Evolutionary conservation across 371 early-diverging fungal species (phyloP).

Genomic region (Mucor indicus): DNA sequence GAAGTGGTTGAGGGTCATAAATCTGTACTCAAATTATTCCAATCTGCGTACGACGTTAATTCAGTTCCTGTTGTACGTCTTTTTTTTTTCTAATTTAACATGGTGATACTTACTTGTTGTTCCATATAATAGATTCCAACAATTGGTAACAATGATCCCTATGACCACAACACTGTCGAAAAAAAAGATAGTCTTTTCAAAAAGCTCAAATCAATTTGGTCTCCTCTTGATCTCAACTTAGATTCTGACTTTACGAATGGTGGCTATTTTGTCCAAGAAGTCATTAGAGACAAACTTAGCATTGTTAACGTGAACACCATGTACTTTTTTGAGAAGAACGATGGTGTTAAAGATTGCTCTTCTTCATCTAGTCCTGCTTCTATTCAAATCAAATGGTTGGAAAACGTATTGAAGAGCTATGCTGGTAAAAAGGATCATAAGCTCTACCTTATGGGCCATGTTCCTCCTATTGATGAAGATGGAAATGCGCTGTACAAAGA

Average conservation of each 20-base stretch:
- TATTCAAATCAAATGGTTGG: slow-evolving; percentile 34
- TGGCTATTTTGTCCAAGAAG: slow-evolving; percentile 26
- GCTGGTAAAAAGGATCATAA: slow-evolving; percentile 4
- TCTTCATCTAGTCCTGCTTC: slow-evolving; percentile 19
- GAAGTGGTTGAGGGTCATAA: slow-evolving; percentile 34
- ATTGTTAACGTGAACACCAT: slow-evolving; percentile 25
- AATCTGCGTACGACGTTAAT: slow-evolving; percentile 22
- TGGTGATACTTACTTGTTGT: no score
- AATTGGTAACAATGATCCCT: slow-evolving; percentile 46
- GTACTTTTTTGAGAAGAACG: slow-evolving; percentile 30
- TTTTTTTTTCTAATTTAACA: no score
- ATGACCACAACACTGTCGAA: slow-evolving; percentile 24
- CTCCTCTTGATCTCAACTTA: slow-evolving; percentile 26
- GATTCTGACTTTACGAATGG: slow-evolving; percentile 14
- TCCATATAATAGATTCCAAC: slow-evolving; percentile 46
- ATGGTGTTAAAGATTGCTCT: slow-evolving; percentile 23
- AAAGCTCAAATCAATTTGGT: slow-evolving; percentile 22
- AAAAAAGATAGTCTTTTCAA: slow-evolving; percentile 23
- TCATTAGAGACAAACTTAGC: slow-evolving; percentile 14
- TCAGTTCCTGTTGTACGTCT: slow-evolving; percentile 28
- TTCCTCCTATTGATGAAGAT: slow-evolving; percentile 48
- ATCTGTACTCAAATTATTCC: slow-evolving; percentile 24
- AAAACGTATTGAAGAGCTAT: slow-evolving; percentile 9
- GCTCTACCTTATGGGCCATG: slow-evolving; percentile 48
- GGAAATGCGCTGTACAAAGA: slow-evolving; percentile 16